Evolutionary conservation across 2,329 filamentous ascomycete species (phyloP), one percentile per base, ranked within the genome.

Genomic region (Epicoccum sorghinum): DNA sequence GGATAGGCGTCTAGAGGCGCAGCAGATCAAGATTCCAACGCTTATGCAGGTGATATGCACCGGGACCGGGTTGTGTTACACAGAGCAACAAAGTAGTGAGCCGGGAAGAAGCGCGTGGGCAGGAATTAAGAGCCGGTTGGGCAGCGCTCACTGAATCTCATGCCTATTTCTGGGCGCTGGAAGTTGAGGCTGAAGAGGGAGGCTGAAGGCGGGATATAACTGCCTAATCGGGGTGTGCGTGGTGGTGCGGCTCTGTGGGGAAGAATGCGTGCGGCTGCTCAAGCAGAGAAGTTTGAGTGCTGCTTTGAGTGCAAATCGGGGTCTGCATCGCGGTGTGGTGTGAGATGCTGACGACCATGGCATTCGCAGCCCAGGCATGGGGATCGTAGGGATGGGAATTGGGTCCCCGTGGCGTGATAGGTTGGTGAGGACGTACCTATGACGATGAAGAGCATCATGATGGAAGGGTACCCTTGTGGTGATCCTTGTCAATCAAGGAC

Each of bases 1-100:
- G 18, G 32, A 33, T 10, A 6, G n/a, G 41, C 18, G n/a, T 33
- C 47, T 25, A 37, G 38, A 49, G 7, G 29, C 24, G 3, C 18
- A 33, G 25, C 8, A 24, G 14, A 38, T 39, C 25, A 44, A 40
- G 36, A 36, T 24, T 24, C 37, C 29, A 47, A 39, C 39, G 39
- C 43, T 39, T 48, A 24, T 48, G 52, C 46, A 54, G 45, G 40
- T 49, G 52, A 50, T 55, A 41, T 38, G 47, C 52, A 41, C 52
- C 37, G 12, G 52, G 52, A 41, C 41, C 36, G 13, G 52, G 41
- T 32, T 45, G 5, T 8, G 9, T n/a, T 23, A 25, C 27, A 25
- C 27, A 13, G 40, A 42, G 13, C 13, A 30, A 24, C 25, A 27
- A 35, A 46, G 14, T 33, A n/a, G 32, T 13, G 32, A 12, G 7